A percentile compares a stretch with the other conserved stretches of the same genome.
Conservation (phyloP, 2,329 filamentous ascomycete genomes). For the Whalleya microplaca region DNA sequence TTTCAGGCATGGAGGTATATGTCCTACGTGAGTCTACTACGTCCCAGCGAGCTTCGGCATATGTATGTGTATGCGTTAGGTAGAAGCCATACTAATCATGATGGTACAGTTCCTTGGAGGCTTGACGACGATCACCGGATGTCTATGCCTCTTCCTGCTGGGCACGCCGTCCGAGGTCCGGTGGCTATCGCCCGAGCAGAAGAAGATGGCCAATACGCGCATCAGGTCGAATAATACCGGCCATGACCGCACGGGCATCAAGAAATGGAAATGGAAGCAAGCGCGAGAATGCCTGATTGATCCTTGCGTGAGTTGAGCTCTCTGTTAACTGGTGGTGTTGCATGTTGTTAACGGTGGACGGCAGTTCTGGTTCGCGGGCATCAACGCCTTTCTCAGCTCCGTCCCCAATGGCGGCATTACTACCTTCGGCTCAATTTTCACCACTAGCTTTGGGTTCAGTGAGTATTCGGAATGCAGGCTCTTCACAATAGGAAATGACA, state of each 20-base stretch:
- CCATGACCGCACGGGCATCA: conserved; percentile 42
- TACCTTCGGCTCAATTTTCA: conserved; percentile 41
- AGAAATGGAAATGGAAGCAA: conserved; percentile 44
- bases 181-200: conserved; percentile 42
- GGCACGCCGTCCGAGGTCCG: conserved; percentile 44
- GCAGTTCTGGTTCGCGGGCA: conserved; percentile 42
- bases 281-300: conserved; percentile 41
- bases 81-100: background rate
- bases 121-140: conserved; percentile 39
- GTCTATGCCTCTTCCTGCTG: conserved; percentile 39
- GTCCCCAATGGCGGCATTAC: conserved; percentile 43
- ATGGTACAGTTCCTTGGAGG: conserved; percentile 38
- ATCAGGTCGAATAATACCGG: conserved; percentile 43
- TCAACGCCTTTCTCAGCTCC: conserved; percentile 42
- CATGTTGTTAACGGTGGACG: background rate
- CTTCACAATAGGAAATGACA: background rate
- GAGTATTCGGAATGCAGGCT: conserved; percentile 11
- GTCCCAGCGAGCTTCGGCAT: too few relatives aligned
- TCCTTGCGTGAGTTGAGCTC: conserved; percentile 32
- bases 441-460: conserved; percentile 42
- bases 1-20: conserved; percentile 45
- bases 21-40: conserved; percentile 36
- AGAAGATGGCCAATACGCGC: conserved; percentile 41
- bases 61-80: background rate
- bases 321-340: background rate